These are phyloP conservation scores for Parachaetomium inaequale DNA, from an alignment of 495 filamentous ascomycete species.

Conservation along the genomic window DNA sequence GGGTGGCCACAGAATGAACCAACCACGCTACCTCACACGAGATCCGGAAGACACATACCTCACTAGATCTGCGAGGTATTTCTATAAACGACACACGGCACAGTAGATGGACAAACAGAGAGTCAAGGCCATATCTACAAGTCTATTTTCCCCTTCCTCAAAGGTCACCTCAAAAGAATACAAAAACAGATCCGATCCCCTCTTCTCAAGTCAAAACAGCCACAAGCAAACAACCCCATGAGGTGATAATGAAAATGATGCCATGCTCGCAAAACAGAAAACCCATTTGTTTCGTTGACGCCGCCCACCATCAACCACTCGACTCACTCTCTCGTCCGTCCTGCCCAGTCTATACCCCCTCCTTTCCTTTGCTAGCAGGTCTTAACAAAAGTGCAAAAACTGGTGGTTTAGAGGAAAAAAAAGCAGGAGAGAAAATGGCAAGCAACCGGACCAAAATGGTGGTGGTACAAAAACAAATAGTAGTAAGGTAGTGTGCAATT, in stretches of 20 bases:
- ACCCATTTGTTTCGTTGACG: not conserved
- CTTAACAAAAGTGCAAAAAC: not conserved
- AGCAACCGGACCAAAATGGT: not conserved
- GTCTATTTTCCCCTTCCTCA: not conserved
- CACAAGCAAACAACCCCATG: no score
- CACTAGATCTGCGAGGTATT: no score
- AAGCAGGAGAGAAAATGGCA: not conserved
- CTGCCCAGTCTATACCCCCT: not conserved
- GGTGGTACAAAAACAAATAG: not conserved
- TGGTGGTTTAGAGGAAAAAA: no score
- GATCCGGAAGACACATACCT: no score
- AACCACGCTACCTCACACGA: no score
- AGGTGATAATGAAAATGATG: no score
- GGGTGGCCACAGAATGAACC: no score
- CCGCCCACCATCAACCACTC: not conserved
- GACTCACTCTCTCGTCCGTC: not conserved
- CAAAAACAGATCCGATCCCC: not conserved
- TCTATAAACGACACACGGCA: no score
- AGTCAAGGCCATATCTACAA: not conserved
- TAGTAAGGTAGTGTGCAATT: slow-evolving; percentile 13
- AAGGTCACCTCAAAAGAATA: not conserved
- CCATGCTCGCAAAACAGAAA: not conserved
- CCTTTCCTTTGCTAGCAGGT: not conserved
- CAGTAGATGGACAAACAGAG: no score
- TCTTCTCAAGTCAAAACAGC: no score